Conservation (phyloP, 2,329 filamentous ascomycete genomes). For the Trichothecium roseum region DNA sequence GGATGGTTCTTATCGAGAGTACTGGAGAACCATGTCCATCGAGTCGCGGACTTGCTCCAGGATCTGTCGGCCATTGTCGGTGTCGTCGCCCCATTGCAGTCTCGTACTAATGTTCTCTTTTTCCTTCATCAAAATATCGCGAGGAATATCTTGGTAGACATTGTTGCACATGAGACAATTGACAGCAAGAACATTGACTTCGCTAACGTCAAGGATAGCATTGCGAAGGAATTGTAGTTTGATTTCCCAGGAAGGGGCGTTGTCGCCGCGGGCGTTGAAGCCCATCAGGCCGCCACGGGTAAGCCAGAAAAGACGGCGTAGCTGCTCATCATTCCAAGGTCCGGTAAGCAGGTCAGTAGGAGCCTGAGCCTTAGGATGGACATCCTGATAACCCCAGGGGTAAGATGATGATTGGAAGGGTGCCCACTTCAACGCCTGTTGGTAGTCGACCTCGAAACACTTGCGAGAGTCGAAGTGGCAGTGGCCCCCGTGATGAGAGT, state of each 20-base stretch:
- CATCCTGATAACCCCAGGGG: slow-evolving; percentile 18
- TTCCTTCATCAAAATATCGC: slow-evolving; percentile 16
- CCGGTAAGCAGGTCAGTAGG: slow-evolving; percentile 29
- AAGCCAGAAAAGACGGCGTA: slow-evolving; percentile 35
- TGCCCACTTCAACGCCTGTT: slow-evolving; percentile 13
- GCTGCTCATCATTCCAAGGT: slow-evolving; percentile 27
- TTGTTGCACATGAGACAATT: slow-evolving; percentile 19
- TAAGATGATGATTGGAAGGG: slow-evolving; percentile 9
- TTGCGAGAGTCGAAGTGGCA: slow-evolving; percentile 19
- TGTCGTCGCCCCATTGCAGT: slow-evolving; percentile 19
- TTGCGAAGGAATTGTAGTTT: slow-evolving; percentile 25
- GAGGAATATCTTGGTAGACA: slow-evolving; percentile 17
- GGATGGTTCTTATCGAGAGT: background rate
- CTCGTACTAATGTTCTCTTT: slow-evolving; percentile 14
- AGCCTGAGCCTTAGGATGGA: slow-evolving; percentile 27
- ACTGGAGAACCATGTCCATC: slow-evolving; percentile 10
- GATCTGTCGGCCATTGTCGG: slow-evolving; percentile 11
- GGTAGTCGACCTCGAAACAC: slow-evolving; percentile 27
- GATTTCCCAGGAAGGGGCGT: slow-evolving; percentile 27
- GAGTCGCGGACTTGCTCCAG: slow-evolving; percentile 10
- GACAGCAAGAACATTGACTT: slow-evolving; percentile 17
- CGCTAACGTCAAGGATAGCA: slow-evolving; percentile 17
- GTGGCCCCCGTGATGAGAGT: slow-evolving; percentile 13
- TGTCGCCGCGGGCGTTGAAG: slow-evolving; percentile 13
- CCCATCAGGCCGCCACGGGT: slow-evolving; percentile 25